Evolutionary conservation across 768 basidiomycete species (phyloP), one percentile per base, ranked within the genome.

Genomic region (Boletus rubescentipes): DNA sequence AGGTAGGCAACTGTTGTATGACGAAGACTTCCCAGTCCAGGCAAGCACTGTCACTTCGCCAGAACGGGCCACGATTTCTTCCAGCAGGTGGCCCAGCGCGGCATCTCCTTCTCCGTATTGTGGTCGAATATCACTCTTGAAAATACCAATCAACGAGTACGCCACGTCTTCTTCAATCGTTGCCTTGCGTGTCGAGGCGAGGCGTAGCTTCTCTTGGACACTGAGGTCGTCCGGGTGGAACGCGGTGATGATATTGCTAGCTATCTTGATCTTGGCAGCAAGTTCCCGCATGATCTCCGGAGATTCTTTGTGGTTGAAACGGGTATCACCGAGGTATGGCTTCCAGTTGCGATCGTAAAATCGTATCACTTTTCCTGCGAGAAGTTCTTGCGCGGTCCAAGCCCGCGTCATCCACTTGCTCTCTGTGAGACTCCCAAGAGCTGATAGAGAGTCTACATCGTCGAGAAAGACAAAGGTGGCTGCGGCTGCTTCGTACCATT

Each of bases 361-460:
- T 8, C 60, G n/a, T 30, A 57, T 35, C 18, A 57, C 31, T 11
- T 45, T 51, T 0, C 55, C 18, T 12, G 48, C 51, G 16, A 62
- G 60, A 39, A 62, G 50, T n/a, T 62, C 61, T 37, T 55, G 62
- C 4, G 45, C n/a, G 1, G 61, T 61, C 61, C 61, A 61, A 1
- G 46, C 59, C 2, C 59, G 55, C 6, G 38, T 54, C 61, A 58
- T 51, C 59, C 59, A 61, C 1, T 4, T 0, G 32, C 47, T 54
- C 6, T 7, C 5, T 5, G 30, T 18, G 10, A 61, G 51, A 30
- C 23, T 40, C 3, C 38, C 44, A 18, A 30, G 20, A 15, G 14
- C 16, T 1, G 36, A 54, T 2, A 34, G 45, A 14, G 45, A 30
- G 1, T 1, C 8, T 1, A 42, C 36, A 5, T 16, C 31, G 30